Conservation (phyloP, 2,329 filamentous ascomycete genomes). For the Arthrobotrys iridis region DNA sequence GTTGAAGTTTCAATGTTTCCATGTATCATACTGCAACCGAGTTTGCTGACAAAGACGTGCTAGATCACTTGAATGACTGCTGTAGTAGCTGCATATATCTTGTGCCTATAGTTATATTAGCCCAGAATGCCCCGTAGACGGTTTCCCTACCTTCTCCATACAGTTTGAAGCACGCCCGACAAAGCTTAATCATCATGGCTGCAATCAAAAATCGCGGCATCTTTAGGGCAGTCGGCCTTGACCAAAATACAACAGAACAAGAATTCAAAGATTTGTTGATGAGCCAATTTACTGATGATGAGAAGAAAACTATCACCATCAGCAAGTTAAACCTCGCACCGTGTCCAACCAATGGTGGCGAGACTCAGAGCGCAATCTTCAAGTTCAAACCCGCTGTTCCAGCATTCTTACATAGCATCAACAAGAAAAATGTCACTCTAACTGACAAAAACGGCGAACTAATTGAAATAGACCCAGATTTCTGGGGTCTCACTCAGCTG, state of each 20-base stretch:
- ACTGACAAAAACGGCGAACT: neutral
- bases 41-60: too few relatives aligned
- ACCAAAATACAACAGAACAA: neutral
- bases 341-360: neutral
- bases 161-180: too few relatives aligned
- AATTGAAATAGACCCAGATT: constrained; percentile 48
- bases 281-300: neutral
- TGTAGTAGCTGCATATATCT: too few relatives aligned
- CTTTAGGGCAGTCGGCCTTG: constrained; percentile 6
- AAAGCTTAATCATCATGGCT: too few relatives aligned
- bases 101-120: too few relatives aligned
- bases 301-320: neutral
- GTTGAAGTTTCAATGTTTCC: too few relatives aligned
- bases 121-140: too few relatives aligned
- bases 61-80: too few relatives aligned
- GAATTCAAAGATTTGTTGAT: constrained; percentile 12
- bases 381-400: neutral
- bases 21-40: too few relatives aligned
- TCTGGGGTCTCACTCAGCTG: constrained; percentile 55
- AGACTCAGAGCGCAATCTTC: constrained; percentile 30
- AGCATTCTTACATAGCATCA: neutral
- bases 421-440: neutral
- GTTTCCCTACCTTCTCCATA: too few relatives aligned
- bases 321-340: constrained; percentile 28
- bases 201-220: constrained; percentile 19